Evolutionary conservation across 345 rosid species (phyloP).

Genomic region (Limnanthes douglasii): DNA sequence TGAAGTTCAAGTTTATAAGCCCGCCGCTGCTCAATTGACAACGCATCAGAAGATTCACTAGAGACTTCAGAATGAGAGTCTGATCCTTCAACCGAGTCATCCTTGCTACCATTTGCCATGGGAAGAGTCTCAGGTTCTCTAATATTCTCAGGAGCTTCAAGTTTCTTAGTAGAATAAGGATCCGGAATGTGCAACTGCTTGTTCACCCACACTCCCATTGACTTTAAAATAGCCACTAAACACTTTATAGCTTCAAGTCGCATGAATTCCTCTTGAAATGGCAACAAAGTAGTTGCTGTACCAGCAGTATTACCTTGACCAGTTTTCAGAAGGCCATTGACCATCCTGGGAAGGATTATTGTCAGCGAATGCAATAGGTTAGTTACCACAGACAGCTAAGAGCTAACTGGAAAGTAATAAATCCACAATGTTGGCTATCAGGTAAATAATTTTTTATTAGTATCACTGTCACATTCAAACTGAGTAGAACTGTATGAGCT

Average conservation of each 20-base stretch:
- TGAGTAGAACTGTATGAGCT: not conserved
- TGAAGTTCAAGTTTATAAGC: slow-evolving; percentile 86
- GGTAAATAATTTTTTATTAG: no score
- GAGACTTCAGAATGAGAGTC: slow-evolving; percentile 46
- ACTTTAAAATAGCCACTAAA: slow-evolving; percentile 59
- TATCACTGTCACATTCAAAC: no score
- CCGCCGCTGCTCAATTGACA: slow-evolving; percentile 67
- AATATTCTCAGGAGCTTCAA: slow-evolving; percentile 12
- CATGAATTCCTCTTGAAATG: slow-evolving; percentile 63
- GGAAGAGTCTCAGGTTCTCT: slow-evolving; percentile 26
- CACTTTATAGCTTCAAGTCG: slow-evolving; percentile 84
- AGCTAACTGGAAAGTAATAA: no score
- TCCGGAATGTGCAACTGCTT: slow-evolving; percentile 29
- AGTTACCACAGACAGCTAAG: slow-evolving; percentile 6
- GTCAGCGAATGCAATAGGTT: slow-evolving; percentile 10
- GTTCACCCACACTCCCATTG: slow-evolving; percentile 84
- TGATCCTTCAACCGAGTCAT: slow-evolving; percentile 31
- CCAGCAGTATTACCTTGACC: slow-evolving; percentile 77
- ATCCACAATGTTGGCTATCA: no score
- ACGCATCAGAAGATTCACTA: slow-evolving; percentile 53
- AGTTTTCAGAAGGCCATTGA: slow-evolving; percentile 80
- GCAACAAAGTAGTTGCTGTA: slow-evolving; percentile 51
- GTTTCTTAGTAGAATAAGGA: slow-evolving; percentile 10
- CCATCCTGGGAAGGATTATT: slow-evolving; percentile 45
- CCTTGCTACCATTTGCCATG: slow-evolving; percentile 26